These are phyloP conservation scores for Camelina hispida DNA, from an alignment of 345 rosid species.

Conservation along the genomic window DNA sequence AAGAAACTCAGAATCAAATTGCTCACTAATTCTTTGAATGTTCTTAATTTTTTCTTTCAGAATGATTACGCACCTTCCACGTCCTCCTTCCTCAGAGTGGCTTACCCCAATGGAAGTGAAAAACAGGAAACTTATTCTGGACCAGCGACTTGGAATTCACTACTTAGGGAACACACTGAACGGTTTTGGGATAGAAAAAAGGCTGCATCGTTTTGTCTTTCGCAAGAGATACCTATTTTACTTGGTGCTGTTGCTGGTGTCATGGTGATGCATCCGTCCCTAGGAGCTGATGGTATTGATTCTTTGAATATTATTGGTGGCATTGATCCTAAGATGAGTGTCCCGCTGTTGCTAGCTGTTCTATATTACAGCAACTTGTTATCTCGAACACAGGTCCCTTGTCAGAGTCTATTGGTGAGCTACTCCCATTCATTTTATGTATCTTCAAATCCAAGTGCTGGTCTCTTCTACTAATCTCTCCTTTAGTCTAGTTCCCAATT, in stretches of 20 bases:
- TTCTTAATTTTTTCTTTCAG: constrained; percentile 47
- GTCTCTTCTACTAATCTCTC: not conserved
- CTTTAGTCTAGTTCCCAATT: constrained; percentile 23
- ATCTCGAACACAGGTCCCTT: constrained; percentile 52
- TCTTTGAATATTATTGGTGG: constrained; percentile 62
- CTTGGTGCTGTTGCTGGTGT: constrained; percentile 69
- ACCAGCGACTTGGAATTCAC: constrained; percentile 62
- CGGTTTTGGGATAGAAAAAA: constrained; percentile 59
- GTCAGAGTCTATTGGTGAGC: constrained; percentile 67
- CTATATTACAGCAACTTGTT: constrained; percentile 80
- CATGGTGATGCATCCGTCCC: constrained; percentile 73
- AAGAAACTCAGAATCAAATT: constrained; percentile 3
- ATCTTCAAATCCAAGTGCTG: constrained; percentile 26
- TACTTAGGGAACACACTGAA: constrained; percentile 63
- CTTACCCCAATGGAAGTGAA: constrained; percentile 49
- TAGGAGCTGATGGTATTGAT: constrained; percentile 63
- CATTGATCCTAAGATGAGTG: constrained; percentile 73
- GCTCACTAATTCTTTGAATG: constrained; percentile 26
- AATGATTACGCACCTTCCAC: constrained; percentile 51
- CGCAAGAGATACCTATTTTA: constrained; percentile 62
- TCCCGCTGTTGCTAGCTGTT: constrained; percentile 70
- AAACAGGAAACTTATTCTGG: constrained; percentile 46
- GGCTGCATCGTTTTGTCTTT: constrained; percentile 48
- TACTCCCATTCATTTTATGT: constrained; percentile 30
- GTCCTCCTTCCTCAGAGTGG: constrained; percentile 55